Conservation (phyloP, 768 basidiomycete genomes). For the Trametes sanguinea region DNA sequence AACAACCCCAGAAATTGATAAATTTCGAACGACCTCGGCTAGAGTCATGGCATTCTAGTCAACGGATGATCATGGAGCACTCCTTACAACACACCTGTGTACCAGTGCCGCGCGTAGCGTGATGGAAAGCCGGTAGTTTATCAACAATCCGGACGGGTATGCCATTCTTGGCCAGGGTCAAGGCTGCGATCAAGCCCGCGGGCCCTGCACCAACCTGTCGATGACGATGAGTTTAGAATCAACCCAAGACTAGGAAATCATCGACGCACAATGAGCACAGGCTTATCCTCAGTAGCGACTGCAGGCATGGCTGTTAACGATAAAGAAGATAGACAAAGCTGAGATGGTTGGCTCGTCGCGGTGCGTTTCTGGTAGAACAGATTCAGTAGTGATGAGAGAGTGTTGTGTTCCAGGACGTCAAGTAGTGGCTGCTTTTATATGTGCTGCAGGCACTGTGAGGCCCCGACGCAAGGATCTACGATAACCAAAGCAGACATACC, state of each 20-base stretch:
- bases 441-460: no score
- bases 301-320: neutral
- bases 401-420: no score
- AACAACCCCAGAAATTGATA: conserved; percentile 25
- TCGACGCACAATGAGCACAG: conserved; percentile 5
- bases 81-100: conserved; percentile 25
- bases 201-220: conserved; percentile 29
- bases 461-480: no score
- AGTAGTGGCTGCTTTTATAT: no score
- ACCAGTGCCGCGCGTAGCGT: conserved; percentile 32
- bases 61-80: no score
- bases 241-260: no score
- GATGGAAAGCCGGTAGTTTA: conserved; percentile 20
- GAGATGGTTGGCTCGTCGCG: no score
- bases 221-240: neutral
- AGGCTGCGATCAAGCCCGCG: conserved; percentile 23
- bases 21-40: conserved; percentile 28
- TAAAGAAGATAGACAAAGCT: neutral
- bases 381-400: no score
- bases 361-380: no score
- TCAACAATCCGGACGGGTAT: conserved; percentile 28
- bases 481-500: no score
- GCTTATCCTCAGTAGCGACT: neutral
- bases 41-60: neutral
- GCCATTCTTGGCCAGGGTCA: conserved; percentile 23